phyloP scores from a whole-genome alignment of 2,329 filamentous ascomycete genomes.

The Colletotrichum sp. region DNA sequence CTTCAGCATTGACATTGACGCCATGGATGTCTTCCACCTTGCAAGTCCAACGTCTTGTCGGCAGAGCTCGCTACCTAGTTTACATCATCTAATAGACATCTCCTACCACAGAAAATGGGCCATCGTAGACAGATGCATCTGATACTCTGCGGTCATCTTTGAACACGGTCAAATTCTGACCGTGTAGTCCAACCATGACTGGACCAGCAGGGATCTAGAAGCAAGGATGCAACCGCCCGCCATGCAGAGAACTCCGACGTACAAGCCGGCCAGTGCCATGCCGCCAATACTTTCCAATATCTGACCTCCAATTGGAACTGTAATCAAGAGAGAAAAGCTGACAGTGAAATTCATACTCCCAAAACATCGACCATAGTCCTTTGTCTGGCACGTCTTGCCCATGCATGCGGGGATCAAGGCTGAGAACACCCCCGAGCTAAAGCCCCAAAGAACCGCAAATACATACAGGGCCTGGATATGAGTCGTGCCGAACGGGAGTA shows the following conservation, averaged over 20 bases:
- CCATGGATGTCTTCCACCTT: too few relatives aligned
- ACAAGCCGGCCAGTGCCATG: slow-evolving; percentile 47
- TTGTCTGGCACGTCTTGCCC: slow-evolving; percentile 48
- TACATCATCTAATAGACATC: too few relatives aligned
- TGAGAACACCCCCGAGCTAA: slow-evolving; percentile 44
- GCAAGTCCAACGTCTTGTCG: too few relatives aligned
- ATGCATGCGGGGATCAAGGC: slow-evolving; percentile 46
- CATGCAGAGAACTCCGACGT: slow-evolving; percentile 31
- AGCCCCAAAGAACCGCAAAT: slow-evolving; percentile 51
- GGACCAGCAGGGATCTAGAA: not conserved
- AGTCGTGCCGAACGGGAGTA: slow-evolving; percentile 47
- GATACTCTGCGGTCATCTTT: too few relatives aligned
- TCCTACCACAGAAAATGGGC: too few relatives aligned
- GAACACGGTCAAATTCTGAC: not conserved
- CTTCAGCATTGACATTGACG: too few relatives aligned
- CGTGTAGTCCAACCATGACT: not conserved
- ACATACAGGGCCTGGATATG: slow-evolving; percentile 43
- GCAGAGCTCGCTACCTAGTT: too few relatives aligned
- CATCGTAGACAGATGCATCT: too few relatives aligned
- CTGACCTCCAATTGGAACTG: slow-evolving; percentile 48
- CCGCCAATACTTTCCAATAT: slow-evolving; percentile 49
- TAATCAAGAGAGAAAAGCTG: slow-evolving; percentile 47
- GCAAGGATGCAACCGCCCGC: not conserved
- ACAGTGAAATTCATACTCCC: slow-evolving; percentile 48
- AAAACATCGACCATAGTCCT: slow-evolving; percentile 40